These are phyloP conservation scores for Magnusiomyces clavatus DNA, from an alignment of 1,139 yeast species.

Conservation along the genomic window DNA sequence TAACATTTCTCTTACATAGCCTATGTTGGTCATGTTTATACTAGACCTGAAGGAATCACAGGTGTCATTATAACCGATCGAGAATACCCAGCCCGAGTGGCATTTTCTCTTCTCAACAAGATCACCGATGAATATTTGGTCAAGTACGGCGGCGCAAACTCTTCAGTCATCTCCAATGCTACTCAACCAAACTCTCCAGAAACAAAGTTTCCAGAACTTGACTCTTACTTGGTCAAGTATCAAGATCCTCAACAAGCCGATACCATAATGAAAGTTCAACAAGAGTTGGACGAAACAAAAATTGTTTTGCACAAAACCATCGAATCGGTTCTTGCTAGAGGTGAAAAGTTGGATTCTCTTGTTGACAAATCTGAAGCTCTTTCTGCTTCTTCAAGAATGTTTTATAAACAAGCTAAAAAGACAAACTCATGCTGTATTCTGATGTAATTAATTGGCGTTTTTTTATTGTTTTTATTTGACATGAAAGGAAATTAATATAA, in stretches of 20 bases:
- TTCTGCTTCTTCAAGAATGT: constrained; percentile 82
- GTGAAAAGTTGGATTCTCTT: constrained; percentile 87
- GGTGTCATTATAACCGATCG: constrained; percentile 90
- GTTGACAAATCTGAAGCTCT: constrained; percentile 95
- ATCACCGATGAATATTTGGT: constrained; percentile 83
- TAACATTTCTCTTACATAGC: constrained; percentile 21
- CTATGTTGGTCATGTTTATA: constrained; percentile 87
- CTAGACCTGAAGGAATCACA: constrained; percentile 85
- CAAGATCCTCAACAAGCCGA: constrained; percentile 98
- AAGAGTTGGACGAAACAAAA: constrained; percentile 95
- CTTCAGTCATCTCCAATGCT: constrained; percentile 55
- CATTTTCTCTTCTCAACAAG: constrained; percentile 85
- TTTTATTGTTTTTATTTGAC: not conserved
- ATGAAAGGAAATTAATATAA: not conserved
- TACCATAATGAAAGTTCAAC: constrained; percentile 93
- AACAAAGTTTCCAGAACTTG: constrained; percentile 48
- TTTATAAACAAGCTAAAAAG: constrained; percentile 95
- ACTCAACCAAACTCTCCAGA: constrained; percentile 38
- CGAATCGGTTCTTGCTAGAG: constrained; percentile 89
- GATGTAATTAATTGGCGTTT: constrained; percentile 36
- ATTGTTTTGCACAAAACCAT: constrained; percentile 93
- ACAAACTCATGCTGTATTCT: constrained; percentile 92
- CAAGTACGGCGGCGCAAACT: constrained; percentile 50
- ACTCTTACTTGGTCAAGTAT: constrained; percentile 67
- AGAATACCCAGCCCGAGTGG: constrained; percentile 97